Base-by-base conservation (phyloP, 495 filamentous ascomycete genomes). In the Amphirosellinia nigrospora region DNA sequence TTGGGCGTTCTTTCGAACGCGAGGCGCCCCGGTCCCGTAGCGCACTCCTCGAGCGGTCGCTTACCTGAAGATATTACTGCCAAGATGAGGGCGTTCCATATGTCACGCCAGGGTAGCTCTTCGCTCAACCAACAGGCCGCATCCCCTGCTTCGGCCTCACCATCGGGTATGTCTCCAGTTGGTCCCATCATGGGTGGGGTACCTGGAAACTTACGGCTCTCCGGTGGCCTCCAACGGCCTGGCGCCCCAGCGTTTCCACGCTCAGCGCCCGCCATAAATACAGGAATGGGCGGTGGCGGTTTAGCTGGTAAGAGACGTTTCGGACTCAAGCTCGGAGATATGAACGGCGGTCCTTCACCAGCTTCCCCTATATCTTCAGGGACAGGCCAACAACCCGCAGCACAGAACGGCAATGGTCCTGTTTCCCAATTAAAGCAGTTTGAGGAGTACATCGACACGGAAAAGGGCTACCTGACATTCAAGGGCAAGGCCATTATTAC, bases 401-500 rank as follows among this genome's bases (percentile, higher is more conserved):
- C 50, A 7, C 72, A 78, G 15, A 85, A 82, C 30, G 82, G 80
- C 0, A 73, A 73, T 41, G 75, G 74, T 9, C 81, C 78, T 50
- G 89, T 89, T 62, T 91, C 91, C 3, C 87, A 92, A 58, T 90
- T 99, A 77, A 94, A 90, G 79, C 94, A 97, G 78, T 98, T 97
- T 80, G 89, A 94, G 11, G 89, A 97, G 64, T 95, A 91, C 72
- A 92, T 99, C 70, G 93, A 99, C 75, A 91, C 93, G 1, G 92
- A 97, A 77, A 91, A 93, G 30, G 96, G 96, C 19, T 96, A 91
- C 32, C 81, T 99, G 67, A 95, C 90, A 23, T 99, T 99, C 79
- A 94, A 93, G 71, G 94, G 94, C 69, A 97, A 97, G 70, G 96
- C 96, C 5, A 87, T 93, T 26, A 89, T 99, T 39, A 93, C 94